Percentiles rank a stretch among this genome's conserved stretches.
phyloP scores from a whole-genome alignment of 352 stramenopile genomes.

The Globisporangium perplexum region DNA sequence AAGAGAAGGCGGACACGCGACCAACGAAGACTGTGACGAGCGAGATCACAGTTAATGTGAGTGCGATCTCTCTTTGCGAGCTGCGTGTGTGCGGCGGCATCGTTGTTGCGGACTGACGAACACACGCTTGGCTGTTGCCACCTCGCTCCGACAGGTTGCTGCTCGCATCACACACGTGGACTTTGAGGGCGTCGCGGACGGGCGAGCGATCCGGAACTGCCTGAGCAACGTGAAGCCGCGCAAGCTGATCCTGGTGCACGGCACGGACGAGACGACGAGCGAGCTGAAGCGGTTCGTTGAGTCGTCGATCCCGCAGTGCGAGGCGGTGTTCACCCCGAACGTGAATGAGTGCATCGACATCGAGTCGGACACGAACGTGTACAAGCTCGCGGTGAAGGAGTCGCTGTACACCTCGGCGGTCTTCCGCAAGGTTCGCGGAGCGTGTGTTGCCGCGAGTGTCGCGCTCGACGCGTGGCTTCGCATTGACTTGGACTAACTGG shows the following conservation, averaged over 20 bases:
- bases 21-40: slow-evolving; percentile 80
- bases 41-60: slow-evolving; percentile 56
- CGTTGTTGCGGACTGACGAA: background rate
- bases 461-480: background rate
- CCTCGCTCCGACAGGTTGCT: slow-evolving; percentile 32
- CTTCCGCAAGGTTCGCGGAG: slow-evolving; percentile 68
- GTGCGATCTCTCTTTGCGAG: background rate
- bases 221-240: slow-evolving; percentile 86
- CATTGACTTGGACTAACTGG: background rate
- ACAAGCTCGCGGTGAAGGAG: slow-evolving; percentile 86
- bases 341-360: slow-evolving; percentile 89
- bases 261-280: slow-evolving; percentile 70
- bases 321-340: slow-evolving; percentile 83
- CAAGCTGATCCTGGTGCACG: slow-evolving; percentile 85
- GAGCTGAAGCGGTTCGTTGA: slow-evolving; percentile 85
- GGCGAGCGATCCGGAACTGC: slow-evolving; percentile 84
- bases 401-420: slow-evolving; percentile 78
- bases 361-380: slow-evolving; percentile 87
- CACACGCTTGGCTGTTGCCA: background rate
- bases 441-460: background rate
- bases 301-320: slow-evolving; percentile 72
- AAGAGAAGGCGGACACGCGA: slow-evolving; percentile 56
- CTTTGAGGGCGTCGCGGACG: slow-evolving; percentile 81
- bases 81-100: background rate
- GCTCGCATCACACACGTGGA: slow-evolving; percentile 78